A percentile compares a stretch with the other conserved stretches of the same genome.
Conservation (phyloP, 176 grass and related monocot species). For the Puya raimondii region DNA sequence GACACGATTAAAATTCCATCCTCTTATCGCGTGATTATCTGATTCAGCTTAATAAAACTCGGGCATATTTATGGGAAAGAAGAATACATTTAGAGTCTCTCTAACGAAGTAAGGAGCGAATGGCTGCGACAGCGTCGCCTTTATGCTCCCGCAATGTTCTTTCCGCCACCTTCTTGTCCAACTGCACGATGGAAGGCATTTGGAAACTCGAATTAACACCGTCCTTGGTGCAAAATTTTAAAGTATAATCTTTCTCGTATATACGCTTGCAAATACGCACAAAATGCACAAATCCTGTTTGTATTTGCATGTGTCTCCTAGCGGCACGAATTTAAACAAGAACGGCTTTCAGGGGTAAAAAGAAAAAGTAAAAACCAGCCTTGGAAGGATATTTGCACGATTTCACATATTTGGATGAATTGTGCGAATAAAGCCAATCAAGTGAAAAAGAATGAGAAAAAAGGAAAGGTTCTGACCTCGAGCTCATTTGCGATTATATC, state of each 20-base stretch:
- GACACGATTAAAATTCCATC: too few relatives aligned
- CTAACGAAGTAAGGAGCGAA: slow-evolving; percentile 58
- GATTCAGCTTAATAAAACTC: too few relatives aligned
- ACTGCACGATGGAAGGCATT: slow-evolving; percentile 30
- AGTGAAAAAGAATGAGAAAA: neutral
- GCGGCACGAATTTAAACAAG: neutral
- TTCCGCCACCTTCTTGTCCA: slow-evolving; percentile 96
- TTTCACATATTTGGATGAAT: too few relatives aligned
- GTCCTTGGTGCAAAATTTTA: too few relatives aligned
- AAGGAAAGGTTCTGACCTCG: slow-evolving; percentile 42
- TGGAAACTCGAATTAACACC: neutral
- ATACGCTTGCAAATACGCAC: too few relatives aligned
- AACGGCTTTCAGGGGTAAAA: neutral
- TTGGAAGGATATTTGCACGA: neutral
- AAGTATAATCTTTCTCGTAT: too few relatives aligned
- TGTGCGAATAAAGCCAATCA: neutral
- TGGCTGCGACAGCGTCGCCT: slow-evolving; percentile 73
- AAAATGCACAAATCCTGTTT: too few relatives aligned
- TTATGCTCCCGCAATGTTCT: slow-evolving; percentile 91
- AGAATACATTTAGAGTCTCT: neutral
- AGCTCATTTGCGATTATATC: slow-evolving; percentile 89
- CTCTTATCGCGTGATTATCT: too few relatives aligned
- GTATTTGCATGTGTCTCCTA: too few relatives aligned
- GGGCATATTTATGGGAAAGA: too few relatives aligned
- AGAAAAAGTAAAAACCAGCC: neutral